A percentile compares a stretch with the other conserved stretches of the same genome.
These are phyloP conservation scores for Penicillium pancosmium DNA, from an alignment of 495 filamentous ascomycete species.

Conservation along the genomic window DNA sequence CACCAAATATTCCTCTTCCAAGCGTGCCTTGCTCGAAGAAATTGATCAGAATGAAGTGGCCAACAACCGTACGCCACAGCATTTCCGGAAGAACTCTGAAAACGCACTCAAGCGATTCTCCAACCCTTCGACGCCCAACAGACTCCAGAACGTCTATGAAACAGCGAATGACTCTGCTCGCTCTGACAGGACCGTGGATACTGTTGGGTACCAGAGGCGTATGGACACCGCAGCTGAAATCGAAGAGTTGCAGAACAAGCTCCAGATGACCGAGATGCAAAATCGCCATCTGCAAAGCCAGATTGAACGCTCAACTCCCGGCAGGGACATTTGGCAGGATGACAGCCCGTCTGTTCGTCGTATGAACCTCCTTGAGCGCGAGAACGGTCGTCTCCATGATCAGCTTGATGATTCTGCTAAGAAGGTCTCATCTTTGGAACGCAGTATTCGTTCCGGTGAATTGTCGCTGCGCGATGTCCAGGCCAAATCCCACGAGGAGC, in stretches of 20 bases:
- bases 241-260: slow-evolving; percentile 90
- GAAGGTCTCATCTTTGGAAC: slow-evolving; percentile 90
- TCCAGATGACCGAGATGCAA: slow-evolving; percentile 95
- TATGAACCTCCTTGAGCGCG: slow-evolving; percentile 89
- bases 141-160: slow-evolving; percentile 66
- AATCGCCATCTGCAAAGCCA: slow-evolving; percentile 93
- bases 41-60: slow-evolving; percentile 82
- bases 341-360: slow-evolving; percentile 83
- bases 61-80: slow-evolving; percentile 74
- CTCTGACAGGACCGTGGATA: slow-evolving; percentile 89
- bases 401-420: slow-evolving; percentile 93
- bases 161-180: slow-evolving; percentile 74
- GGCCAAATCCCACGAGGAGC: slow-evolving; percentile 90
- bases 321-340: slow-evolving; percentile 66
- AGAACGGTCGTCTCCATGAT: slow-evolving; percentile 89
- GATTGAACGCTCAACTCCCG: slow-evolving; percentile 64
- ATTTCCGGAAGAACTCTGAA: slow-evolving; percentile 74
- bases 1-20: slow-evolving; percentile 69
- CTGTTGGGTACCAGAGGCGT: slow-evolving; percentile 81
- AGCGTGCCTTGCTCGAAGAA: slow-evolving; percentile 78
- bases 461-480: slow-evolving; percentile 90
- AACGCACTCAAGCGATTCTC: slow-evolving; percentile 65
- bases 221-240: slow-evolving; percentile 92
- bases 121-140: slow-evolving; percentile 73
- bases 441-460: slow-evolving; percentile 83